Evolutionary conservation across 371 early-diverging fungal genomes (phyloP), one percentile per base, ranked within the genome.

Genomic region (Batkoa obscura): DNA sequence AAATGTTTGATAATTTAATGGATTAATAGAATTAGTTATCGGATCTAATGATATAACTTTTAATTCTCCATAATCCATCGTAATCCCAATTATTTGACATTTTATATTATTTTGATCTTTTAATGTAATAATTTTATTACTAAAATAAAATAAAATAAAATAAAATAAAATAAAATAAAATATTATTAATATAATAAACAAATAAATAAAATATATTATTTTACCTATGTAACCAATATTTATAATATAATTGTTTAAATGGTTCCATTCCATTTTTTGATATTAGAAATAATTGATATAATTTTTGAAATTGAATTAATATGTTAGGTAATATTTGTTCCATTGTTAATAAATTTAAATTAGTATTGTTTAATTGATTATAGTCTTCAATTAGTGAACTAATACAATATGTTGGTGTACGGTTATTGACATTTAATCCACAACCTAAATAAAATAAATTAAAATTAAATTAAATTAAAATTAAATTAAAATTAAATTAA

Each of bases 151-250:
- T 8, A 43, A 58, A n/a, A n/a, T n/a, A n/a, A n/a, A n/a, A n/a
- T n/a, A n/a, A n/a, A n/a, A n/a, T n/a, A n/a, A n/a, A n/a, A n/a
- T n/a, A n/a, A n/a, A n/a, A n/a, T n/a, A n/a, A n/a, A n/a, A 39
- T 30, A 56, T 12, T 23, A 47, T 1, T 33, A 41, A 36, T 31
- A 17, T 17, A 12, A 10, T 23, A 58, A 43, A 42, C 52, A 2
- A n/a, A n/a, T n/a, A n/a, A n/a, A n/a, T n/a, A n/a, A 42, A 2
- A 38, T 17, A 58, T n/a, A 42, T 10, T 23, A 8, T 62, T 65
- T 55, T 74, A 79, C 73, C 75, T 73, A 60, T 95, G 96, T 52
- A 95, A 67, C 96, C 96, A 95, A 31, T 72, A 64, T 58, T 64
- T 50, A 61, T 90, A 89, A 62, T 93, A 95, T 42, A 66, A 52